Percentiles rank a stretch among this genome's conserved stretches.
Conservation (phyloP, 768 basidiomycete genomes). For the Rubroboletus pulcherrimus region DNA sequence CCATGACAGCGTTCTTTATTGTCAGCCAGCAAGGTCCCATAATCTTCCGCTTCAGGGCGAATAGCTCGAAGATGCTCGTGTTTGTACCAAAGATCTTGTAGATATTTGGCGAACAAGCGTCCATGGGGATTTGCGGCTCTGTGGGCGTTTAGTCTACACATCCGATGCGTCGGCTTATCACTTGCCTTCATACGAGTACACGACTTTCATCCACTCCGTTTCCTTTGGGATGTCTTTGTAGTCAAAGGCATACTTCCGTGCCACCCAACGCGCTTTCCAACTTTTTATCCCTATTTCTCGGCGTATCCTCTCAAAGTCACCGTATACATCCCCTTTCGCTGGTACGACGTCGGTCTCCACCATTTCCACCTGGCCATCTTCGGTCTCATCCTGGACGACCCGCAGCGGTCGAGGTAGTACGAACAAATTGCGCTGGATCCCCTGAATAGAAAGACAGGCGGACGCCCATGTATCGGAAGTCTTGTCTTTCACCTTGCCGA, state of each 20-base stretch:
- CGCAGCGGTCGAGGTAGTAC: constrained; percentile 74
- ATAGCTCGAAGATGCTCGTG: constrained; percentile 87
- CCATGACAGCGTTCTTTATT: constrained; percentile 71
- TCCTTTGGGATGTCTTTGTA: constrained; percentile 67
- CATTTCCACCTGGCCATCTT: constrained; percentile 32
- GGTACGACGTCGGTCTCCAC: constrained; percentile 76
- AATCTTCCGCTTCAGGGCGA: constrained; percentile 93
- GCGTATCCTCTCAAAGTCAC: constrained; percentile 79
- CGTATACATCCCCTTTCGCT: constrained; percentile 64
- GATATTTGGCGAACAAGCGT: constrained; percentile 79
- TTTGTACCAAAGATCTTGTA: constrained; percentile 86
- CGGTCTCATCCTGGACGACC: constrained; percentile 37
- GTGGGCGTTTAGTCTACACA: not conserved
- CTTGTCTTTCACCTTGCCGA: constrained; percentile 89
- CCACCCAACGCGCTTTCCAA: constrained; percentile 82
- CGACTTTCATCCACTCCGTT: constrained; percentile 91
- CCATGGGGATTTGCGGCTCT: constrained; percentile 56
- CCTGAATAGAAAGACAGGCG: constrained; percentile 81
- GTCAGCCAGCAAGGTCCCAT: constrained; percentile 99
- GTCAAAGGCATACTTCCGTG: constrained; percentile 90
- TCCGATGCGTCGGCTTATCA: not conserved
- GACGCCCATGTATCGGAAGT: constrained; percentile 64
- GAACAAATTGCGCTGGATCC: constrained; percentile 86
- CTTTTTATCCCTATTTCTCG: constrained; percentile 67
- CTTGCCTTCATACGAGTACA: constrained; percentile 85